phyloP scores from a whole-genome alignment of 352 stramenopile species.

The Phytophthora sp. region DNA sequence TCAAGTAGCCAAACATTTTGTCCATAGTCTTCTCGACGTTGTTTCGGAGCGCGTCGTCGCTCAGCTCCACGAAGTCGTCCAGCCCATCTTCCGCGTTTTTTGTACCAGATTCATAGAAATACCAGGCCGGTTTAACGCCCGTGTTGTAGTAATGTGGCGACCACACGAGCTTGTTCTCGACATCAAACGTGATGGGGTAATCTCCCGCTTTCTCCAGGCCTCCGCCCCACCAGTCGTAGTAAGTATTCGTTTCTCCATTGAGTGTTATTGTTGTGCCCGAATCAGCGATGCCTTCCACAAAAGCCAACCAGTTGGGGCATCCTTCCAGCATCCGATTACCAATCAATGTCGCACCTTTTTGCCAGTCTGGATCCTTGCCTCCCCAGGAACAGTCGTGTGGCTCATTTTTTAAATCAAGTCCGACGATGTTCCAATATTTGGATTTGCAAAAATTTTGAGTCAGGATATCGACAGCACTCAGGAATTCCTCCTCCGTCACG shows the following conservation, averaged over 20 bases:
- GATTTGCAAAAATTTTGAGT: conserved; percentile 53
- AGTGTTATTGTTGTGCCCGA: conserved; percentile 42
- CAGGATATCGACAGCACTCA: conserved; percentile 60
- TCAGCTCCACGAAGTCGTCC: conserved; percentile 47
- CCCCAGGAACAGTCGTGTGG: conserved; percentile 62
- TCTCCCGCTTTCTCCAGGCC: conserved; percentile 50
- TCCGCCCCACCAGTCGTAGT: conserved; percentile 76
- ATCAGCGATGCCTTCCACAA: conserved; percentile 64
- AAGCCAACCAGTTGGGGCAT: conserved; percentile 70
- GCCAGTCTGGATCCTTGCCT: conserved; percentile 48
- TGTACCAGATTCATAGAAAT: conserved; percentile 57
- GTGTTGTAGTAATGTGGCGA: conserved; percentile 81
- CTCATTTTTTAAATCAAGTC: conserved; percentile 76
- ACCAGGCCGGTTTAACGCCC: conserved; percentile 60
- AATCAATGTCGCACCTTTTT: conserved; percentile 61
- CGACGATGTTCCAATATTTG: conserved; percentile 75
- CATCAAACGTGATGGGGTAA: conserved; percentile 45
- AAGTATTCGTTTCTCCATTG: conserved; percentile 30
- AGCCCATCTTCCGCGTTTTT: conserved; percentile 23
- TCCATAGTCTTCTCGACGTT: conserved; percentile 68
- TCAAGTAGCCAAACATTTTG: conserved; percentile 71
- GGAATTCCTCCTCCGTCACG: conserved; percentile 60
- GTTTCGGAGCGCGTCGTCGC: conserved; percentile 45
- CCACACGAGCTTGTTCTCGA: conserved; percentile 68
- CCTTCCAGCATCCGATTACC: conserved; percentile 63